Evolutionary conservation across 345 rosid species (phyloP).

Genomic region (Salix caprea): DNA sequence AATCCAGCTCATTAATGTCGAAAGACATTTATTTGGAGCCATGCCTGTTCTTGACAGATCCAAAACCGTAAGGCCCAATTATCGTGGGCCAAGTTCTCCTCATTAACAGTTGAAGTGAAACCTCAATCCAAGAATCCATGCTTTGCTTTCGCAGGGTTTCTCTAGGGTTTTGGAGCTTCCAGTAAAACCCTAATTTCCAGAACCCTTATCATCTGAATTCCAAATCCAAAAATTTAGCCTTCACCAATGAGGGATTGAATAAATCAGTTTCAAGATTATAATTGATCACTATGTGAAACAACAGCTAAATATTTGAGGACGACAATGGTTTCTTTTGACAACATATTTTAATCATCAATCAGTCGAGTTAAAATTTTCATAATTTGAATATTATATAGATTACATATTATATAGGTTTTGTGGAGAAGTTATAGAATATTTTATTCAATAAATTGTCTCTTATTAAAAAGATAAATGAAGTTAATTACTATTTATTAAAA

Average conservation of each 20-base stretch:
- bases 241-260: slow-evolving; percentile 59
- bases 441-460: no score
- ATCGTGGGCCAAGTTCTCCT: neutral
- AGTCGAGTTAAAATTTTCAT: no score
- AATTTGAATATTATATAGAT: no score
- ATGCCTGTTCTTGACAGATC: neutral
- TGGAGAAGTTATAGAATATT: no score
- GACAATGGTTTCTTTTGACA: no score
- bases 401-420: no score
- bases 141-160: neutral
- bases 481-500: no score
- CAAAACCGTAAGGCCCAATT: neutral
- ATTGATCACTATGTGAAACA: no score
- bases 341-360: no score
- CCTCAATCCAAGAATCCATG: neutral
- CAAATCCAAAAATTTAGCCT: neutral
- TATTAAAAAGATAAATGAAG: no score
- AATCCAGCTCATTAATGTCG: neutral
- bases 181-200: neutral
- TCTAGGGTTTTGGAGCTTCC: neutral
- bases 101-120: neutral
- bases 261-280: slow-evolving; percentile 23
- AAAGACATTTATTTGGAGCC: neutral
- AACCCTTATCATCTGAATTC: neutral
- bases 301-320: no score